Evolutionary conservation across 768 basidiomycete genomes (phyloP), one percentile per base, ranked within the genome.

Genomic region (Gymnopilus dilepis): DNA sequence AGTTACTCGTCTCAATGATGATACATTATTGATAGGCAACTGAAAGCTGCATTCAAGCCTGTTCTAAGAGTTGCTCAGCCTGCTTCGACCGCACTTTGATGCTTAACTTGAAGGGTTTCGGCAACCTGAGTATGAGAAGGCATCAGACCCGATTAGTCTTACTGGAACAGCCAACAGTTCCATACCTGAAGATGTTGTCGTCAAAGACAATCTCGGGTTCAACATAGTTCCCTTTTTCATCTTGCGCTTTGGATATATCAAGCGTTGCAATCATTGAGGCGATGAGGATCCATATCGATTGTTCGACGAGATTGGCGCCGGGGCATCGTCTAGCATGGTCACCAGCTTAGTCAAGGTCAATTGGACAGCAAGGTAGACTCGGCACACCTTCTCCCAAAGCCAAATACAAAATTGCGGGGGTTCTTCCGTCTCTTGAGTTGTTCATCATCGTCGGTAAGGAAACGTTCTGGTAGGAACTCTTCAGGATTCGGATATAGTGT

Each of bases 381-480:
- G 7, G 21, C 15, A 24, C 15, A 56, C 60, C 60, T 30, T 41
- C 60, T 47, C 30, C 60, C 60, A 31, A 56, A 55, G 19, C 52
- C 54, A 28, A 50, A 50, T 6, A 50, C 26, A 19, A 9, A 30
- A 19, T 50, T 50, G 17, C 48, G 48, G 1, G 48, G 48, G 28
- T 50, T 30, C 26, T 17, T 28, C 26, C 26, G 5, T 8, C 28
- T 28, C 31, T 50, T 30, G 1, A 9, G 1, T 6, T 12, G 3
- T 30, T 42, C 47, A 57, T 33, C 61, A 42, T 1, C 47, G 28
- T 19, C 40, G 6, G 9, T 21, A 6, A 53, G 55, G 63, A 69
- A 72, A 11, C 71, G 40, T 31, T 70, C 68, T 5, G 70, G 71
- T 13, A 34, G 33, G 6, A 34, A 34, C 8, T 37, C 34, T 26